Conservation (phyloP, 176 grass and related monocot species). For the Miscanthus lutarioriparius region DNA sequence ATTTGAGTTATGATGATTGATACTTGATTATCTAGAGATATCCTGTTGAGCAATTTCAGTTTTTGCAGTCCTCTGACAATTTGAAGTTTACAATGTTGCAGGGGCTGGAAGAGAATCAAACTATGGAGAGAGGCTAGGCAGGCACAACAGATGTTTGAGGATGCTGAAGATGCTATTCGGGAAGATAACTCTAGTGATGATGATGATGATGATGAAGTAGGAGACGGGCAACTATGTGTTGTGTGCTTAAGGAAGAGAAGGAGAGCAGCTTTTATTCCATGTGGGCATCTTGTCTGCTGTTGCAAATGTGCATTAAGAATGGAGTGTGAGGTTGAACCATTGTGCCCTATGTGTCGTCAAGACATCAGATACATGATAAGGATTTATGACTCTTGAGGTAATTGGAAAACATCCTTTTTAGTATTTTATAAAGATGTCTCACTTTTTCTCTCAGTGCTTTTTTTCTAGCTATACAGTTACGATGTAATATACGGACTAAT, state of each 20-base stretch:
- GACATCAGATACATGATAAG: constrained; percentile 65
- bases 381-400: constrained; percentile 87
- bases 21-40: constrained; percentile 17
- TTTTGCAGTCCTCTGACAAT: constrained; percentile 22
- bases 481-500: background rate
- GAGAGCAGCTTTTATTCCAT: constrained; percentile 85
- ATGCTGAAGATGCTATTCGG: constrained; percentile 29
- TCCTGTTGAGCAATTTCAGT: background rate
- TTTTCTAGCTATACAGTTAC: background rate
- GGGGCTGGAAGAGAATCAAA: constrained; percentile 67
- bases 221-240: constrained; percentile 86
- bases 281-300: constrained; percentile 96
- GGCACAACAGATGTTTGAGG: constrained; percentile 49
- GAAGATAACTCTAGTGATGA: constrained; percentile 38
- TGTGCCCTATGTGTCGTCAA: constrained; percentile 86
- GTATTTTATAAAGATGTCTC: background rate
- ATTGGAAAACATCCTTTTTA: background rate
- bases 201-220: constrained; percentile 57
- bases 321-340: constrained; percentile 44
- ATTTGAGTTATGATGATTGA: background rate
- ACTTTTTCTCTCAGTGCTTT: background rate
- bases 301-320: constrained; percentile 63
- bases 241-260: constrained; percentile 77
- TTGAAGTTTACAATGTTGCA: constrained; percentile 43
- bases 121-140: constrained; percentile 50